Evolutionary conservation across 2,329 filamentous ascomycete species (phyloP), one percentile per base, ranked within the genome.

Genomic region (Aureobasidium sp.): DNA sequence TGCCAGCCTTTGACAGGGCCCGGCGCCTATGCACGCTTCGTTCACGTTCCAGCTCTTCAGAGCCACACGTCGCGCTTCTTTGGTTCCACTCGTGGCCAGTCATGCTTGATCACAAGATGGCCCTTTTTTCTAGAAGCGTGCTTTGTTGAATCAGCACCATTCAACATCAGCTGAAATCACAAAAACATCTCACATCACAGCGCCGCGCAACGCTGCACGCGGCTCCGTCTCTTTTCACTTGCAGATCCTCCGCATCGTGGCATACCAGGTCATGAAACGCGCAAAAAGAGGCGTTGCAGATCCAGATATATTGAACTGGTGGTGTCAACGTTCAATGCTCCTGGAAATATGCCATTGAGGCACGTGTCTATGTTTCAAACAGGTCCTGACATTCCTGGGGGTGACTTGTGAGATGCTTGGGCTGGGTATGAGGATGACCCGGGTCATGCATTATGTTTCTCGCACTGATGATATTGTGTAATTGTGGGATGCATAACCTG

Each of bases 191-290:
- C 27, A 29, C 27, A 19, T 6, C 25, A 30, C 17, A 14, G 21
- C n/a, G n/a, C 19, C 32, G n/a, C 30, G 44, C 30, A 11, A n/a
- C 12, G 29, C 42, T 35, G 30, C 30, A 22, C 6, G 41, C 44
- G 30, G 32, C 30, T 48, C n/a, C 19, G 21, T 25, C 8, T 37
- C 16, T 27, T 17, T 5, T 21, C 24, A 19, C 16, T 14, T 37
- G 48, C 27, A 51, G 48, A 51, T 51, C 48, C 48, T 51, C 48
- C 48, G 37, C 48, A 51, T 50, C 24, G 21, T 27, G 48, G 34
- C 29, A 41, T 41, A 51, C 27, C 37, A 22, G 35, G 14, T 30
- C 32, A 39, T 41, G 35, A 51, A 51, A 51, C 48, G 37, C 48
- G 48, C 37, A 51, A 40, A 25, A 41, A 17, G 47, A 50, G 48